phyloP scores from a whole-genome alignment of 2,329 filamentous ascomycete genomes.

The Xylariaceae sp. region DNA sequence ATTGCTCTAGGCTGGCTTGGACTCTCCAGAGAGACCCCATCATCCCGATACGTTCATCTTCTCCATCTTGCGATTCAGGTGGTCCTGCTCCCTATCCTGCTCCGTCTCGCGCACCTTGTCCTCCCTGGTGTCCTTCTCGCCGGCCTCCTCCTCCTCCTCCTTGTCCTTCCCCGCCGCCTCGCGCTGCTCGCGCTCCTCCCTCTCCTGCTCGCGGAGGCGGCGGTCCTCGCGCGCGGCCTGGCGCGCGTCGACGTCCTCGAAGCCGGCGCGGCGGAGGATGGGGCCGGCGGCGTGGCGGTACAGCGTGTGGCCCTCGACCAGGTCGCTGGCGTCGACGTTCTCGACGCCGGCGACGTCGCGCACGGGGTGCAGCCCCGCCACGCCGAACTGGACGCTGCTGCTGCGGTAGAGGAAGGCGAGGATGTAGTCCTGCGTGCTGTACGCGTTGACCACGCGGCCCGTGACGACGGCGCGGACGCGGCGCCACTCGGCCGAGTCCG shows the following conservation, averaged over 20 bases:
- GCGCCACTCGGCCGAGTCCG: conserved; percentile 66
- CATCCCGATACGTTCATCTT: neutral
- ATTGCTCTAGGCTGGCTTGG: too few species aligned
- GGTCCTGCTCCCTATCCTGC: conserved; percentile 8
- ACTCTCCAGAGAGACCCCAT: too few species aligned
- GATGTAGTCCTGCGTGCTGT: conserved; percentile 78
- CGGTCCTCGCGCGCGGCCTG: conserved; percentile 22
- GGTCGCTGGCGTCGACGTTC: conserved; percentile 59
- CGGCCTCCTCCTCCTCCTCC: conserved; percentile 9
- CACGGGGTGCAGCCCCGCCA: conserved; percentile 75
- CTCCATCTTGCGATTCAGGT: neutral
- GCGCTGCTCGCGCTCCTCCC: conserved; percentile 17
- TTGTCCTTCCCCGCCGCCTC: conserved; percentile 14
- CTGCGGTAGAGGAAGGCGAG: conserved; percentile 83
- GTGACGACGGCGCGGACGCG: conserved; percentile 70
- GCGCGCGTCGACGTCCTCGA: conserved; percentile 55
- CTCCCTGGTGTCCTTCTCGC: conserved; percentile 6
- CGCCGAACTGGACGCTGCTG: conserved; percentile 72
- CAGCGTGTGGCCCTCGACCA: conserved; percentile 62
- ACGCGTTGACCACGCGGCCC: conserved; percentile 81
- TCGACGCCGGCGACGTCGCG: conserved; percentile 58
- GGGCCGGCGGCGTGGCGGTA: conserved; percentile 62
- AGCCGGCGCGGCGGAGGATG: conserved; percentile 60
- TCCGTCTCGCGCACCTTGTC: conserved; percentile 13
- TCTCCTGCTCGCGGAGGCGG: conserved; percentile 17